A percentile compares a stretch with the other conserved stretches of the same genome.
Evolutionary conservation across 805 yeast genomes (phyloP).

Genomic region (Barnettozyma botsteinii): DNA sequence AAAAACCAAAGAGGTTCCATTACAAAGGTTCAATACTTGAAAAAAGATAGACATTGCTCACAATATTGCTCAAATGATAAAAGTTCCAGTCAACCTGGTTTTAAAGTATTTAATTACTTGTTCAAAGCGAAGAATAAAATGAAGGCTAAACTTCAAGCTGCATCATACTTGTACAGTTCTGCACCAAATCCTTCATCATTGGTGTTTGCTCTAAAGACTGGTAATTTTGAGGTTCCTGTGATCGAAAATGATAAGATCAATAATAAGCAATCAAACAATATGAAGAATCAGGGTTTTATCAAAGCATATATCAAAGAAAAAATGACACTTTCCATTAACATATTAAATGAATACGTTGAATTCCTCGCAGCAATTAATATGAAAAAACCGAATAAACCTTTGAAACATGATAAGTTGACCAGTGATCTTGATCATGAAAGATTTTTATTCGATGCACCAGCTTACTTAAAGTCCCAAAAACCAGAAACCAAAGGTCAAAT

Average conservation of each 20-base stretch:
- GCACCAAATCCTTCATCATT: slow-evolving; percentile 17
- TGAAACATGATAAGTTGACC: slow-evolving; percentile 2
- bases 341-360: neutral
- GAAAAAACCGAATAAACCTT: too few relatives aligned
- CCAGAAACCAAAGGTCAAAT: slow-evolving; percentile 11
- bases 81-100: slow-evolving; percentile 27
- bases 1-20: neutral
- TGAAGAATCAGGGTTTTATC: neutral
- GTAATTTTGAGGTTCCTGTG: slow-evolving; percentile 12
- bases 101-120: slow-evolving; percentile 33
- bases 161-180: slow-evolving; percentile 36
- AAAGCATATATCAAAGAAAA: neutral
- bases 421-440: slow-evolving; percentile 12
- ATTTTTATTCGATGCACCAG: slow-evolving; percentile 17
- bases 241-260: slow-evolving; percentile 1
- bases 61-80: slow-evolving; percentile 15
- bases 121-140: slow-evolving; percentile 28
- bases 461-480: slow-evolving; percentile 4
- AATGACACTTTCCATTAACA: neutral
- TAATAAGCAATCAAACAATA: neutral
- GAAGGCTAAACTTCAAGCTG: slow-evolving; percentile 29
- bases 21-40: neutral
- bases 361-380: neutral
- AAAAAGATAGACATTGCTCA: slow-evolving; percentile 7
- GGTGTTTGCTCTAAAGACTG: slow-evolving; percentile 8